phyloP scores from a whole-genome alignment of 768 basidiomycete genomes.

The Kondoa subrosea region DNA sequence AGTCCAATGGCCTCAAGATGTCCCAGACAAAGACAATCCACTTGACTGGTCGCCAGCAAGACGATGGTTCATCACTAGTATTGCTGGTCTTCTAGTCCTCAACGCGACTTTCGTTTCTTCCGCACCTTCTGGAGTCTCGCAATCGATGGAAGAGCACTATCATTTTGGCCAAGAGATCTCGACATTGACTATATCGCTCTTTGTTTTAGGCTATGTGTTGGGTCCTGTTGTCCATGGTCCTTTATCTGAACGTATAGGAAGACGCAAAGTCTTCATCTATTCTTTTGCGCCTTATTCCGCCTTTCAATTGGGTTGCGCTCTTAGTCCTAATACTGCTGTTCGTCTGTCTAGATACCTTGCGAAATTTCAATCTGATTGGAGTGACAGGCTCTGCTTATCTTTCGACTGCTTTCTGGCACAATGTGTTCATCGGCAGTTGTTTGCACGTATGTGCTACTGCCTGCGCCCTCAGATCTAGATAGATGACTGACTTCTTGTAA shows the following conservation, averaged over 20 bases:
- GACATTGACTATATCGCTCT: constrained; percentile 26
- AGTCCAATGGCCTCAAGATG: too few relatives aligned
- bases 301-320: constrained; percentile 25
- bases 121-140: constrained; percentile 24
- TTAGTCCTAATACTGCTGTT: constrained; percentile 8
- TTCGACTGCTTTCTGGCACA: background rate
- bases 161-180: constrained; percentile 26
- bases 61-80: constrained; percentile 25
- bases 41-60: background rate
- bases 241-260: constrained; percentile 22
- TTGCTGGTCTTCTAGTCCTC: constrained; percentile 27
- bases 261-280: constrained; percentile 20
- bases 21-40: background rate
- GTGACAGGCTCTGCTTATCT: background rate
- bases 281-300: constrained; percentile 22
- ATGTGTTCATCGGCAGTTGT: constrained; percentile 17
- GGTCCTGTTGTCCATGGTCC: constrained; percentile 25
- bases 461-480: constrained; percentile 24
- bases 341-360: background rate
- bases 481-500: constrained; percentile 7
- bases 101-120: constrained; percentile 30
- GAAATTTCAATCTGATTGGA: background rate
- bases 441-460: constrained; percentile 25
- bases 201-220: constrained; percentile 27
- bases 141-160: constrained; percentile 23